phyloP scores from a whole-genome alignment of 352 stramenopile genomes.

The Pythium guiyangense region DNA sequence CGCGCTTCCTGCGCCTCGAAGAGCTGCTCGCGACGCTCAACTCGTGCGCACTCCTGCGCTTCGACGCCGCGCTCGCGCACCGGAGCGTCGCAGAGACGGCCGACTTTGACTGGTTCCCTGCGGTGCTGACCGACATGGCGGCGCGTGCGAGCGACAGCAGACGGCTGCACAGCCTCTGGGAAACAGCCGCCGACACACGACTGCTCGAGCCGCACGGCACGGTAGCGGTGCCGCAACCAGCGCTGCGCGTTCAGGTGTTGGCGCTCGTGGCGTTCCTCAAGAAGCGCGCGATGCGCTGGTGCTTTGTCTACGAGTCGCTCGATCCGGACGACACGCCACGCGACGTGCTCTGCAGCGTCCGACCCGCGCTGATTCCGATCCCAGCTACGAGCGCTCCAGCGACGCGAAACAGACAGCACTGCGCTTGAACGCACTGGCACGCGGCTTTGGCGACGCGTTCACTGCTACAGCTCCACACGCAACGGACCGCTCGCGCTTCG shows the following conservation, averaged over 20 bases:
- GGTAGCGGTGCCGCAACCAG: background rate
- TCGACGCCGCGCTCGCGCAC: background rate
- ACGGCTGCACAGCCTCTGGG: constrained; percentile 5
- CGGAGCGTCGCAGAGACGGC: background rate
- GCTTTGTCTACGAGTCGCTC: constrained; percentile 14
- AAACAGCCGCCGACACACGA: background rate
- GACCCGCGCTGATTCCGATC: constrained; percentile 6
- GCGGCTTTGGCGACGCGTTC: constrained; percentile 7
- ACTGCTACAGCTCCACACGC: background rate
- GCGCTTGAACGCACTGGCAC: constrained; percentile 1
- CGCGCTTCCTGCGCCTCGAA: constrained; percentile 1
- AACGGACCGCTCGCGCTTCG: background rate
- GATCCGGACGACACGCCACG: background rate
- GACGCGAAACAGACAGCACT: background rate
- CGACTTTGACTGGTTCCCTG: constrained; percentile 6
- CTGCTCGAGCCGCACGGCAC: background rate
- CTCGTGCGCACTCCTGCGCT: constrained; percentile 1
- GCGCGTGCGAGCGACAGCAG: constrained; percentile 1
- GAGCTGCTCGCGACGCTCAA: constrained; percentile 3
- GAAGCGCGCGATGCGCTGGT: constrained; percentile 17
- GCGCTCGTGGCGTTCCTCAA: constrained; percentile 17
- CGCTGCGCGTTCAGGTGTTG: constrained; percentile 7
- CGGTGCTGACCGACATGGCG: constrained; percentile 5
- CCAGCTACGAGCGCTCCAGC: background rate
- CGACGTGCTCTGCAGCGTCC: constrained; percentile 4